Base-by-base conservation (phyloP, 2,329 filamentous ascomycete genomes). In the Cryphonectria japonica region DNA sequence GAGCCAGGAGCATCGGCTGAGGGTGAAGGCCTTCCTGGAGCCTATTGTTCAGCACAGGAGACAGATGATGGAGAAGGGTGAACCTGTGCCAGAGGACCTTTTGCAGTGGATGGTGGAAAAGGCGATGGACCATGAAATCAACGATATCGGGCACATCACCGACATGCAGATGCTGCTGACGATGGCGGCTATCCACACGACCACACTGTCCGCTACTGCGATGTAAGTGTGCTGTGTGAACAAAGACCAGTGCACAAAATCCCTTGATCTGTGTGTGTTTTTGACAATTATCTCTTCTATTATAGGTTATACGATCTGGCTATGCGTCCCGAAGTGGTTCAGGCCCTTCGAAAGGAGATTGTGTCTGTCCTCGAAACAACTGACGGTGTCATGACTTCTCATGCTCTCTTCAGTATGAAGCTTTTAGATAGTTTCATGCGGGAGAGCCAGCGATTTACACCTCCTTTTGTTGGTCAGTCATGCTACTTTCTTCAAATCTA, bases 291-390 rank as follows among this genome's bases (percentile, higher is more conserved):
- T 32, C 1, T 39, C 2, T 1, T 50, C 46, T 50, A 11, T n/a
- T 2, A 2, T 3, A 67, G 65, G 65, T 4, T 89, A 57, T 86
- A 84, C 71, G 85, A 87, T 60, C 76, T 89, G 9, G 82, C 82
- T 0, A 78, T 82, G 2, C 78, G 79, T 66, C 85, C 85, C 0
- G 85, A 88, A 43, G 82, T 84, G 73, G 77, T 86, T 37, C 79
- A 84, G 16, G 81, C 84, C 16, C 74, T 88, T 4, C 81, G 86
- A 1, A 79, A 85, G 29, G 86, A 89, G 73, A 84, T 84, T 2
- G 74, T 78, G 1, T 75, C 79, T 0, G 79, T 79, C 0, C 72
- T 83, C 0, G 73, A 73, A 0, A 75, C 76, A 14, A 75, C 76
- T 0, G 75, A 77, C 26, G 80, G 75, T 22, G 61, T 71, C 37